phyloP scores from a whole-genome alignment of 1,284 basidiomycete species.

The Cryptococcus neoformans region DNA sequence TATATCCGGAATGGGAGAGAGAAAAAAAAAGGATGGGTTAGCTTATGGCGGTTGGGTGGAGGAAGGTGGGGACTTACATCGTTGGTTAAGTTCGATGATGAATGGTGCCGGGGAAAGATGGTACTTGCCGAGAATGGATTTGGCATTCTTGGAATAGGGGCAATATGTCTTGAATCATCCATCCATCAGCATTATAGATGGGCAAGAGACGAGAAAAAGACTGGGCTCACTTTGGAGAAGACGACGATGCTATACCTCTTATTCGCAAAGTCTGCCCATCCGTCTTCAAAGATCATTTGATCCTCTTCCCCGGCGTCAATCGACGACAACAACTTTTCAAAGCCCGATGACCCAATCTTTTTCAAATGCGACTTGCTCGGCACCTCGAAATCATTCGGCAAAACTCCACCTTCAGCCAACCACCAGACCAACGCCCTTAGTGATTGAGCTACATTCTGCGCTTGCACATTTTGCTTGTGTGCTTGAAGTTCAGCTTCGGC shows the following conservation, averaged over 20 bases:
- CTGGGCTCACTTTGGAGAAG: conserved; percentile 44
- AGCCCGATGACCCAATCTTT: conserved; percentile 28
- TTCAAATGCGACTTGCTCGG: conserved; percentile 21
- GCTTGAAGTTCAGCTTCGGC: conserved; percentile 21
- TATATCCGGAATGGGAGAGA: conserved; percentile 5
- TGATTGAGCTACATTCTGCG: conserved; percentile 26
- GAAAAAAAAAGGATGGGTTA: not conserved
- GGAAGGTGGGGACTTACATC: conserved; percentile 26
- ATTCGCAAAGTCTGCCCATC: conserved; percentile 37
- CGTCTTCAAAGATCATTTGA: conserved; percentile 28
- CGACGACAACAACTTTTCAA: conserved; percentile 28
- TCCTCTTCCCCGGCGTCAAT: conserved; percentile 21
- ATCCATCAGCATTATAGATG: conserved; percentile 4
- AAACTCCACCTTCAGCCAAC: conserved; percentile 32
- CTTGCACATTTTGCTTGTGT: conserved; percentile 22
- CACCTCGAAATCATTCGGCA: conserved; percentile 29
- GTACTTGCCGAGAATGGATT: conserved; percentile 40
- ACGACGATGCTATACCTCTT: conserved; percentile 36
- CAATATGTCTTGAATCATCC: conserved; percentile 38
- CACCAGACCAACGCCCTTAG: conserved; percentile 39
- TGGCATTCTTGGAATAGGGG: conserved; percentile 47
- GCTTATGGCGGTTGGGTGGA: not conserved
- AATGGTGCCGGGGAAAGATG: conserved; percentile 35
- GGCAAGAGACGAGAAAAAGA: not conserved
- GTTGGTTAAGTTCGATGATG: conserved; percentile 49